A percentile compares a stretch with the other conserved stretches of the same genome.
Conservation (phyloP, 805 yeast genomes). For the Blastobotrys parvus region DNA sequence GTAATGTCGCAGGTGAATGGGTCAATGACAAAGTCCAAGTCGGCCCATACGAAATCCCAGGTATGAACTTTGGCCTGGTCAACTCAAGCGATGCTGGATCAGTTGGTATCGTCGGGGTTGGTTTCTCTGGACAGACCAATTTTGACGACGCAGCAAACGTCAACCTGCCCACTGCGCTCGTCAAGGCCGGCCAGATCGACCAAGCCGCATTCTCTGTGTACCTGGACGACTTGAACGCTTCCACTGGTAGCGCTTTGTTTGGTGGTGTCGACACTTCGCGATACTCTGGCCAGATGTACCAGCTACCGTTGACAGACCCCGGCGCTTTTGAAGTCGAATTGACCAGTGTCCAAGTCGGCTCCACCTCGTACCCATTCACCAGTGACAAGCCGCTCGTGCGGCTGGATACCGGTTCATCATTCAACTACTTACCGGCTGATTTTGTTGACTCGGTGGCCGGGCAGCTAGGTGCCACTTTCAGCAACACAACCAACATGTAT, state of each 20-base stretch:
- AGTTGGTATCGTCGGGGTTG: constrained; percentile 22
- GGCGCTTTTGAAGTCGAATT: constrained; percentile 8
- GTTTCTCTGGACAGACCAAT: constrained; percentile 15
- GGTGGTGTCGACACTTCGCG: constrained; percentile 41
- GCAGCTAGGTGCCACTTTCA: neutral
- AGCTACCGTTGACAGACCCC: constrained; percentile 36
- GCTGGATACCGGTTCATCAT: constrained; percentile 14
- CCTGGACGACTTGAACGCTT: constrained; percentile 33
- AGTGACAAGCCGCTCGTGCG: constrained; percentile 8
- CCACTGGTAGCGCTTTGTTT: constrained; percentile 28
- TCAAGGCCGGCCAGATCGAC: constrained; percentile 34
- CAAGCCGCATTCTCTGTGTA: constrained; percentile 40
- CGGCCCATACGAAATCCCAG: neutral
- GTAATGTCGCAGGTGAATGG: constrained; percentile 38
- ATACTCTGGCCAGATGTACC: constrained; percentile 34
- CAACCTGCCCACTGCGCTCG: constrained; percentile 29
- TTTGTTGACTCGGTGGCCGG: constrained; percentile 1
- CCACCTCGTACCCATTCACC: constrained; percentile 3
- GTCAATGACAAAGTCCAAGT: constrained; percentile 41
- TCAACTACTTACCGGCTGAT: constrained; percentile 9
- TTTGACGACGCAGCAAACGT: constrained; percentile 42
- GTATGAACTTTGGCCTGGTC: neutral
- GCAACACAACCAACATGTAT: neutral
- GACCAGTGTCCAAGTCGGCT: constrained; percentile 3
- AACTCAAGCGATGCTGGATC: neutral